Evolutionary conservation across 208 protist genomes (phyloP).

Genomic region (Vickermania ingenoplastis): DNA sequence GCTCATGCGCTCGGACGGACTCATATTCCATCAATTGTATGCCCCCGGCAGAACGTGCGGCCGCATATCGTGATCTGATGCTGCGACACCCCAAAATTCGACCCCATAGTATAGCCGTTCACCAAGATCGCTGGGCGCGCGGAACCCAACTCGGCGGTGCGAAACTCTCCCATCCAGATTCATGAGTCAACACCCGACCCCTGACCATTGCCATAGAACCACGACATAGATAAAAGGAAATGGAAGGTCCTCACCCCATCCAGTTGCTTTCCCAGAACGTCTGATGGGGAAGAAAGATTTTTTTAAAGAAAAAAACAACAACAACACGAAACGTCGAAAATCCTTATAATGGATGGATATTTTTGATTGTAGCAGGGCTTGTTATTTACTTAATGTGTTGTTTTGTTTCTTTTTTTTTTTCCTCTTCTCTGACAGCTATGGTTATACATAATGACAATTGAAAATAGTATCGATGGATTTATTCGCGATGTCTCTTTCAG

Average conservation of each 20-base stretch:
- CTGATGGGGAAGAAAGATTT: too few species aligned
- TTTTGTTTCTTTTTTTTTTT: conserved; percentile 13
- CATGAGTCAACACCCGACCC: too few species aligned
- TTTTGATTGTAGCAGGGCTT: too few species aligned
- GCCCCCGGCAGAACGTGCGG: conserved; percentile 22
- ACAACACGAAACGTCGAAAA: too few species aligned
- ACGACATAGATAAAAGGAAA: too few species aligned
- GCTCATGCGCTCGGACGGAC: conserved; percentile 2
- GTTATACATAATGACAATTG: background rate
- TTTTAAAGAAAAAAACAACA: too few species aligned
- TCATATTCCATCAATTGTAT: conserved; percentile 17
- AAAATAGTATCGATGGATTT: background rate
- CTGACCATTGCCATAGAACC: too few species aligned
- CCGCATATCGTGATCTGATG: conserved; percentile 27
- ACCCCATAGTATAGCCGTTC: conserved; percentile 15
- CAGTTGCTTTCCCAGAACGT: too few species aligned
- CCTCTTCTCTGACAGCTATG: background rate
- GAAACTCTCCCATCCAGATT: background rate
- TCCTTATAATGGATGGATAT: too few species aligned
- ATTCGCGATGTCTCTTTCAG: background rate
- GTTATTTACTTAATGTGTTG: too few species aligned
- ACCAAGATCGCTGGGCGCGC: conserved; percentile 28
- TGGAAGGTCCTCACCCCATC: too few species aligned
- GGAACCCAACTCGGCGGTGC: conserved; percentile 37
- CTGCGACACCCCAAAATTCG: conserved; percentile 52